Conservation (phyloP, 2,329 filamentous ascomycete genomes). For the Cryphonectria radicalis region DNA sequence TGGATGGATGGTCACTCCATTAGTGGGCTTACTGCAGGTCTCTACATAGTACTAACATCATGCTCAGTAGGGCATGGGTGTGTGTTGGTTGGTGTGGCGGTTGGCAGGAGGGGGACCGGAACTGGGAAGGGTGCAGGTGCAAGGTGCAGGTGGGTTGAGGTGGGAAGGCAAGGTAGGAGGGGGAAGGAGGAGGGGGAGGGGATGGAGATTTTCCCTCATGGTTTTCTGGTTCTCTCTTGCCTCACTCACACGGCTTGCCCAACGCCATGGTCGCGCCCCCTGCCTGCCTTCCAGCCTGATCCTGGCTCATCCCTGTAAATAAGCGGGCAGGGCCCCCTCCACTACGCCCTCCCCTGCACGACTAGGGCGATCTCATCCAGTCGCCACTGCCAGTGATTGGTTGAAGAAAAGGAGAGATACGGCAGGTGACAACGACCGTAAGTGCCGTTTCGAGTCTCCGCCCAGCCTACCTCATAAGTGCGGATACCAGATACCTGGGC, state of each 20-base stretch:
- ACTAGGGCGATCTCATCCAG: slow-evolving; percentile 8
- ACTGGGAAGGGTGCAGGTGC: slow-evolving; percentile 12
- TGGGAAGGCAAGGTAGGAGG: neutral
- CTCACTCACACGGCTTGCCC: slow-evolving; percentile 14
- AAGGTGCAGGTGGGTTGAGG: neutral
- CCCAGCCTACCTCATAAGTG: slow-evolving; percentile 6
- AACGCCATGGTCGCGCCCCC: slow-evolving; percentile 10
- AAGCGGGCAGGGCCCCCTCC: slow-evolving; percentile 15
- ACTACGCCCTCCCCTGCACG: slow-evolving; percentile 26
- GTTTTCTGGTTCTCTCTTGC: slow-evolving; percentile 8
- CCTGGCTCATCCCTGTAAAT: slow-evolving; percentile 22
- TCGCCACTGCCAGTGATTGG: slow-evolving; percentile 26
- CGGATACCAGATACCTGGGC: neutral
- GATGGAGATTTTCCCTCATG: slow-evolving; percentile 22
- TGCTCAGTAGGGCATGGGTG: neutral
- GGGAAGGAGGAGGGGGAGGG: neutral
- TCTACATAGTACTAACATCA: neutral
- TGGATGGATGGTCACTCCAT: neutral
- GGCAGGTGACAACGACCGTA: slow-evolving; percentile 20
- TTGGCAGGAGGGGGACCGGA: slow-evolving; percentile 20
- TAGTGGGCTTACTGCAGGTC: slow-evolving; percentile 1
- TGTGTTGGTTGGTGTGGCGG: neutral
- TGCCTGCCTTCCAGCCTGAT: slow-evolving; percentile 11
- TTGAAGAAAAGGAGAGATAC: neutral
- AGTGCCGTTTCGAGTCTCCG: slow-evolving; percentile 26